These are phyloP conservation scores for Jimgerdemannia flammicorona DNA, from an alignment of 192 early-diverging fungal genomes.

Conservation along the genomic window DNA sequence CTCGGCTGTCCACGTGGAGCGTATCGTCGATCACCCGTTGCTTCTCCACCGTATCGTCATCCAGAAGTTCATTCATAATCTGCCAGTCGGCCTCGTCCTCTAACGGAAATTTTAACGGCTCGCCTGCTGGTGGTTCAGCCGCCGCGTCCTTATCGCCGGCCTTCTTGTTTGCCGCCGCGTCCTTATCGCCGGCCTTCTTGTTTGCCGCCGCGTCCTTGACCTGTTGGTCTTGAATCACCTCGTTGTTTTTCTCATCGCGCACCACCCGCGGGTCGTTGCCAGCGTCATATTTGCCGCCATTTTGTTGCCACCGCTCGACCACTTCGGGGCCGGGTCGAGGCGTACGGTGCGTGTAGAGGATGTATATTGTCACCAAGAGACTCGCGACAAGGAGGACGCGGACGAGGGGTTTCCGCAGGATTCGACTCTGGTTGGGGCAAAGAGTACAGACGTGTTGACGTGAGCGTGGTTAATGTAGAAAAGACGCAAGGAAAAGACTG, in stretches of 20 bases:
- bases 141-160: neutral
- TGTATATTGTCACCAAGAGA: conserved; percentile 1
- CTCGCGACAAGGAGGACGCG: conserved; percentile 3
- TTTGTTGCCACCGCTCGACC: conserved; percentile 13
- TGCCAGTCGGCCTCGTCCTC: conserved; percentile 4
- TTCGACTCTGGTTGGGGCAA: neutral
- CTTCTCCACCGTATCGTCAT: neutral
- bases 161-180: conserved; percentile 1
- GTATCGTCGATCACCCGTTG: neutral
- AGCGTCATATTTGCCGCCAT: conserved; percentile 14
- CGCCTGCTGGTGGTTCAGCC: neutral
- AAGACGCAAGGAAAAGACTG: neutral
- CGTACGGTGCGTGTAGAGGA: neutral
- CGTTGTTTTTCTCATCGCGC: conserved; percentile 14
- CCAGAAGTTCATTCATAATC: neutral
- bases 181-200: neutral
- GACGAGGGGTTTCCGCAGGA: neutral
- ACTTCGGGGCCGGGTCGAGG: conserved; percentile 6
- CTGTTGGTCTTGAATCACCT: conserved; percentile 2
- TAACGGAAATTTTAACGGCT: neutral
- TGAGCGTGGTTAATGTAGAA: neutral
- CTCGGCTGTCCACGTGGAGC: neutral
- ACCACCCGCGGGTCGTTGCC: conserved; percentile 5
- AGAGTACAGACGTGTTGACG: neutral
- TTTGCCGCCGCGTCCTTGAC: neutral